Conservation (phyloP, 495 filamentous ascomycete species). For the Aspergillus sparsus region DNA sequence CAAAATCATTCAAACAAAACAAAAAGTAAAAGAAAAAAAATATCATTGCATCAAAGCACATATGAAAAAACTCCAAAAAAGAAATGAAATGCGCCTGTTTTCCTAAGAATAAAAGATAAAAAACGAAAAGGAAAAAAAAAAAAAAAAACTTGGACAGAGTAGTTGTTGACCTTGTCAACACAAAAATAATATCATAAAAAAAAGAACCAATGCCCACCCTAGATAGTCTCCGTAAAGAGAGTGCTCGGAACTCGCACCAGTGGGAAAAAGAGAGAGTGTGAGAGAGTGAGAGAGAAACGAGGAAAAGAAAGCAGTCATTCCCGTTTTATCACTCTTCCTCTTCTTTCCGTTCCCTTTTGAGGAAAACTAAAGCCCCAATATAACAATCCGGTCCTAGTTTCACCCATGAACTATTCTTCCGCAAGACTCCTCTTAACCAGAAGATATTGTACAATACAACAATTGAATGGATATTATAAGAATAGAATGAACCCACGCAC, state of each 20-base stretch:
- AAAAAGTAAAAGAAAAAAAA: conserved; percentile 9
- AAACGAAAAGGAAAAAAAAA: neutral
- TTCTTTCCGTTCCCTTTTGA: neutral
- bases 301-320: neutral
- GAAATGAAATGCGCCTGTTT: conserved; percentile 28
- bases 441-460: conserved; percentile 30
- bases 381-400: too few relatives aligned
- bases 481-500: neutral
- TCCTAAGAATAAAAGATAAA: conserved; percentile 12
- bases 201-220: neutral
- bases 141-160: neutral
- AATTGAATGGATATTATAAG: conserved; percentile 30
- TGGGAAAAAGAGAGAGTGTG: neutral
- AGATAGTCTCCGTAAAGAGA: neutral
- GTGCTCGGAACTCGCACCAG: neutral
- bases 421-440: conserved; percentile 5
- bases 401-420: too few relatives aligned
- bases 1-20: conserved; percentile 1
- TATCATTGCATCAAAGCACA: neutral
- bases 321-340: neutral
- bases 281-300: too few relatives aligned
- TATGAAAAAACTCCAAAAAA: conserved; percentile 28
- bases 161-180: neutral
- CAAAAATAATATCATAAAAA: neutral
- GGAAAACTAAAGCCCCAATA: too few relatives aligned